Evolutionary conservation across 306 rosid genomes (phyloP), one percentile per base, ranked within the genome.

Genomic region (Quercus variabilis): DNA sequence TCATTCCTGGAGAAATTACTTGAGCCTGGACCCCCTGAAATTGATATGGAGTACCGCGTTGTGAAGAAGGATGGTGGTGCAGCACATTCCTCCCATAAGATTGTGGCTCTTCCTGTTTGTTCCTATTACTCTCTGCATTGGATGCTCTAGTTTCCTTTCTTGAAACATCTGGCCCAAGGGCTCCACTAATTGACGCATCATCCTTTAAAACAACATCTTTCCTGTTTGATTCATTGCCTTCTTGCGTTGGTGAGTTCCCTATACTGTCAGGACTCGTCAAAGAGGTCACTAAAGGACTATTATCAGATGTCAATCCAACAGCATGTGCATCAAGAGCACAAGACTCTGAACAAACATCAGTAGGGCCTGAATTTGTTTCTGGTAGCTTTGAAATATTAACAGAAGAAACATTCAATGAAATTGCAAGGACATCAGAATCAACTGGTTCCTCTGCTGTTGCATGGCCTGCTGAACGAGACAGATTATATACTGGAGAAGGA

Each of bases 401-500:
- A 63, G 86, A 83, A 51, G 86, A 79, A 58, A 60, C 73, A 70
- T 69, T 76, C 13, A 78, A 58, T 8, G 90, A 71, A 63, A 79
- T 71, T 4, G 82, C 80, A 28, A 79, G 79, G 77, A 74, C 82
- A 55, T 88, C 91, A 58, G 55, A 71, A 76, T 87, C 91, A 76
- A 76, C 25, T 59, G 70, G 76, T 75, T 80, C 90, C 57, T 87
- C 91, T 35, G 82, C 71, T 78, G 87, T 78, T 68, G 88, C 83
- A 55, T 73, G 81, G 76, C 85, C 79, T 51, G 81, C 77, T 62
- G 87, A 76, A 79, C 76, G 82, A 77, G 92, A 79, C 26, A 83
- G 89, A 85, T 76, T 88, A 79, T 83, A 88, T 49, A 88, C 82
- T 73, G 92, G 88, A 81, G 92, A 91, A 46, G 91, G 91, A 6